Conservation (phyloP, 495 filamentous ascomycete species). For the Penicillium antarcticum region DNA sequence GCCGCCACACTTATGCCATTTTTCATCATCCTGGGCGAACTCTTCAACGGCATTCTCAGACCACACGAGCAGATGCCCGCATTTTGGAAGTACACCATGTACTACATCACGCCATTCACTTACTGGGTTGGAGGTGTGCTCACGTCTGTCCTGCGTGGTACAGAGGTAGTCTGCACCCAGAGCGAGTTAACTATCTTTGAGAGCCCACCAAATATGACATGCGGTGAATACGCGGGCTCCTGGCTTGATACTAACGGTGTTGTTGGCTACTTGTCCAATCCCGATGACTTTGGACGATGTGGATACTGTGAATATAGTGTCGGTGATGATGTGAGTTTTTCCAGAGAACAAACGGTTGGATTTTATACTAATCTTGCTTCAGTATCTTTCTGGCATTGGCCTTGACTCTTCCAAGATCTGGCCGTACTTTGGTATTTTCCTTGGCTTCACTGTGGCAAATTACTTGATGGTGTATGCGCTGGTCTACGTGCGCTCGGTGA, state of each 20-base stretch:
- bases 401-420: constrained; percentile 59
- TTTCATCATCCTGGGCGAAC: constrained; percentile 47
- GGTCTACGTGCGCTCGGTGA: constrained; percentile 38
- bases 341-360: not conserved
- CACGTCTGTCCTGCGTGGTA: constrained; percentile 63
- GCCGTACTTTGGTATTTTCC: constrained; percentile 71
- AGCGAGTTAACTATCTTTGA: constrained; percentile 61
- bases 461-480: constrained; percentile 63
- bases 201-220: constrained; percentile 59
- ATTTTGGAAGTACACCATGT: constrained; percentile 78
- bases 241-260: constrained; percentile 62
- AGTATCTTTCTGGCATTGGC: constrained; percentile 64
- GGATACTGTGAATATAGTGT: constrained; percentile 57
- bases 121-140: constrained; percentile 78
- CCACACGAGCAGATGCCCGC: constrained; percentile 71
- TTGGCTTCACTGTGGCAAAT: constrained; percentile 66
- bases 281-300: constrained; percentile 36
- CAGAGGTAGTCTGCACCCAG: constrained; percentile 54
- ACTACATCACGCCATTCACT: constrained; percentile 80
- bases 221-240: constrained; percentile 64
- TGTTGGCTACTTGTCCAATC: constrained; percentile 64
- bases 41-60: constrained; percentile 82
- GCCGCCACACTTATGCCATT: constrained; percentile 74
- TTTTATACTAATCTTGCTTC: constrained; percentile 6
- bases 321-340: constrained; percentile 50